Percentiles rank a stretch among this genome's conserved stretches.
These are phyloP conservation scores for Globomyces pollinis-pini DNA, from an alignment of 192 early-diverging fungal genomes.

Conservation along the genomic window DNA sequence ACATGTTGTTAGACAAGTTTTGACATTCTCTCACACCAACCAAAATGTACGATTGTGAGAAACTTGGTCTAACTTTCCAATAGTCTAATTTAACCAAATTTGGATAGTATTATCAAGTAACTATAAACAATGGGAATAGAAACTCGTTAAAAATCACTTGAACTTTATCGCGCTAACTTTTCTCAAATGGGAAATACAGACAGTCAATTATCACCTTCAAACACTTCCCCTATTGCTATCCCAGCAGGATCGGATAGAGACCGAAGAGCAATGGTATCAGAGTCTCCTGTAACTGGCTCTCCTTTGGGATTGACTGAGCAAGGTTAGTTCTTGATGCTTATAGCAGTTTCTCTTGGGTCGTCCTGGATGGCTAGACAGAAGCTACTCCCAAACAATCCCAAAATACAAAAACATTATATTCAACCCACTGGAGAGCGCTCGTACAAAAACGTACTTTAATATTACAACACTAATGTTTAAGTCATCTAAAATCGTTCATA, in stretches of 20 bases:
- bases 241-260: background rate
- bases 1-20: no score
- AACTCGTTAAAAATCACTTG: no score
- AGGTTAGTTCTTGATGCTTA: no score
- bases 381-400: background rate
- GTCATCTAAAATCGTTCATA: slow-evolving; percentile 23
- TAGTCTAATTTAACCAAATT: no score
- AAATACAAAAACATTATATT: background rate
- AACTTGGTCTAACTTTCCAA: no score
- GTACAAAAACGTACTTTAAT: slow-evolving; percentile 4
- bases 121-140: no score
- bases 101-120: no score
- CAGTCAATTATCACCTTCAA: background rate
- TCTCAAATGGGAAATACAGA: slow-evolving; percentile 12
- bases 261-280: background rate
- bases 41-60: no score
- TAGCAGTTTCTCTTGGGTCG: background rate
- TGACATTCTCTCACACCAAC: no score
- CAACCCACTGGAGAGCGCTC: background rate
- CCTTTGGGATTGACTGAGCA: background rate
- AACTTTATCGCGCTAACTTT: no score
- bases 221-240: background rate
- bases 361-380: background rate
- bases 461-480: no score
- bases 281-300: background rate